A percentile compares a stretch with the other conserved stretches of the same genome.
These are phyloP conservation scores for Luzula sylvatica DNA, from an alignment of 176 grass and related monocot genomes.

Conservation along the genomic window DNA sequence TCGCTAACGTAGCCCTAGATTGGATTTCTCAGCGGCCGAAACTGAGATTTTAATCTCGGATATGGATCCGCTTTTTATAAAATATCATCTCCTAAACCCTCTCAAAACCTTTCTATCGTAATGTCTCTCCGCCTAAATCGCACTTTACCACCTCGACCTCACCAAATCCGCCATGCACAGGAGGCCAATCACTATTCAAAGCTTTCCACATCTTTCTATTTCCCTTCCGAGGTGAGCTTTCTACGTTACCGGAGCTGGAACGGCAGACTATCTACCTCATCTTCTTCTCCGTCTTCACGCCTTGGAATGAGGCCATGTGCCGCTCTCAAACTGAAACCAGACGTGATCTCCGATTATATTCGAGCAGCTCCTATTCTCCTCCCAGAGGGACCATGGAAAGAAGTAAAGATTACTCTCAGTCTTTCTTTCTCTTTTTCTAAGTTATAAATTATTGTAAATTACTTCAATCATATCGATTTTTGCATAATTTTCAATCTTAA, in stretches of 20 bases:
- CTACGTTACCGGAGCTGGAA: not conserved
- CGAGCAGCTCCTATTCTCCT: slow-evolving; percentile 80
- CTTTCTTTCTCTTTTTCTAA: no score
- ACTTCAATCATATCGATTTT: no score
- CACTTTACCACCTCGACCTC: not conserved
- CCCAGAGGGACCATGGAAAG: slow-evolving; percentile 75
- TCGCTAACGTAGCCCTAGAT: no score
- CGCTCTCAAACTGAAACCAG: not conserved
- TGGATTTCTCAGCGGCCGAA: no score
- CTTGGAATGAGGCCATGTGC: not conserved
- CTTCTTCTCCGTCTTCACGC: not conserved
- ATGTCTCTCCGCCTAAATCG: slow-evolving; percentile 20
- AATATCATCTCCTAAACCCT: not conserved
- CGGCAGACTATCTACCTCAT: not conserved
- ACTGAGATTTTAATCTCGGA: no score
- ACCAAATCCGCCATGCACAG: not conserved
- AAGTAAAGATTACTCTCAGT: slow-evolving; percentile 29
- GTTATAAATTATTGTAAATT: no score
- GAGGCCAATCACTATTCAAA: not conserved
- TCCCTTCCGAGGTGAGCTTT: not conserved
- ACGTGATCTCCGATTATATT: slow-evolving; percentile 27
- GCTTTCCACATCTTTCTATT: no score
- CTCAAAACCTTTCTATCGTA: not conserved
- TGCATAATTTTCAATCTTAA: no score
- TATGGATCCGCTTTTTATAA: no score